Base-by-base conservation (phyloP, 371 early-diverging fungal species). In the Mucor plumbeus region DNA sequence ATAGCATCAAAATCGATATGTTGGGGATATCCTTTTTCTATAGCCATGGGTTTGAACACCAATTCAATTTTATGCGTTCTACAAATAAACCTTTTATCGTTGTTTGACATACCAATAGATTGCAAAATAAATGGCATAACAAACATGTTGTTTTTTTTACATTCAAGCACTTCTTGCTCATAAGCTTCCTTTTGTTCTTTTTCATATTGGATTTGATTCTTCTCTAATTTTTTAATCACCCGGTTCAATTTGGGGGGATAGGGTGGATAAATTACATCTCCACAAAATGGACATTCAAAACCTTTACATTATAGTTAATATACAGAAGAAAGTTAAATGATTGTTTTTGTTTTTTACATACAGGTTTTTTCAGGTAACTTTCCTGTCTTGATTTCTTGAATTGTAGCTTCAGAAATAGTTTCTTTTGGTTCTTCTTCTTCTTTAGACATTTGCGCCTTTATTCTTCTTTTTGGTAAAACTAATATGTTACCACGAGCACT, bases 41-140 rank as follows among this genome's bases (percentile, higher is more conserved):
- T 60, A 5, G 80, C 88, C 19, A 67, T 7, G 0, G 88, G 86
- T 4, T 84, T 81, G 15, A 77, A 59, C 2, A 58, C 35, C 14
- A 72, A 65, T 47, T 86, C 85, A 1, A 77, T 74, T 34, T 61
- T 44, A 61, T 87, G 88, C 15, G 78, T 59, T 15, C 75, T 75
- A 65, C 88, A 87, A 61, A 87, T 76, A 15, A 11, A 10, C 19
- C 44, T 39, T 63, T 56, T 56, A 35, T 68, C 58, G 4, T 61
- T 57, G n/a, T 19, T 15, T 8, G 60, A 58, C 10, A 65, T 43
- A 13, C 35, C 62, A 5, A 13, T 7, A 8, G 33, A 15, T 10
- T 48, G 1, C 6, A 41, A 8, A 13, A 62, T 15, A 36, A 68
- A 59, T 4, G 66, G 65, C 19, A 39, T 56, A 1, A 34, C n/a